These are phyloP conservation scores for Fraxinus excelsior DNA, from an alignment of 257 asterid species.

Conservation along the genomic window DNA sequence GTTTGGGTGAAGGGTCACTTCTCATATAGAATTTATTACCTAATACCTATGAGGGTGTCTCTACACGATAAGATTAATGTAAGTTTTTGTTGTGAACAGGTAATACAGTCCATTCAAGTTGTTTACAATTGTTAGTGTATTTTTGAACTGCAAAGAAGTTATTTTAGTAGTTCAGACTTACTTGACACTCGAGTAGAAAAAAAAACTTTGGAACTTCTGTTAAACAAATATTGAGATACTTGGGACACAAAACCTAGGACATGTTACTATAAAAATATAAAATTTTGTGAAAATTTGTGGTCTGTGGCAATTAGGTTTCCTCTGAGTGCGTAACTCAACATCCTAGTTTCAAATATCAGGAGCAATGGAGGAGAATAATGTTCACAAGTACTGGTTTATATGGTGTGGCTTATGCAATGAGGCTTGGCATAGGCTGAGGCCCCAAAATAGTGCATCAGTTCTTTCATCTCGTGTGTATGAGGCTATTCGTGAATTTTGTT, in stretches of 20 bases:
- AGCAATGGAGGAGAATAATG: neutral
- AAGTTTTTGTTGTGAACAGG: neutral
- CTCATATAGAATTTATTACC: neutral
- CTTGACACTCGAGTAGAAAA: neutral
- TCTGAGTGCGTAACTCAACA: neutral
- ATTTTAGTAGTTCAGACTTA: neutral
- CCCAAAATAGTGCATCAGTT: neutral
- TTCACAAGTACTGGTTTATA: neutral
- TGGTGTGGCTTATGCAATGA: neutral
- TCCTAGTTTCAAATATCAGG: neutral
- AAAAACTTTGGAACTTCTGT: neutral
- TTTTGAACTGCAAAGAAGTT: neutral
- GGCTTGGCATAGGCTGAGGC: neutral
- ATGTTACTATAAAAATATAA: neutral
- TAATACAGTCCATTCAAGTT: neutral
- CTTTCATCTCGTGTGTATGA: neutral
- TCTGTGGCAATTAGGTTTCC: neutral
- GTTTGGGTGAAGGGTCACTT: constrained; percentile 7
- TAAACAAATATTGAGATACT: neutral
- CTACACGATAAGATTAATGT: neutral
- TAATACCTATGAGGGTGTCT: neutral
- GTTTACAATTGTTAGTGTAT: neutral
- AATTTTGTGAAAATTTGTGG: neutral
- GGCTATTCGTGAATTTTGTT: neutral
- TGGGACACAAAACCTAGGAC: neutral